Conservation (phyloP, 129 eudicot genomes). For the Flaveria ramosissima region DNA sequence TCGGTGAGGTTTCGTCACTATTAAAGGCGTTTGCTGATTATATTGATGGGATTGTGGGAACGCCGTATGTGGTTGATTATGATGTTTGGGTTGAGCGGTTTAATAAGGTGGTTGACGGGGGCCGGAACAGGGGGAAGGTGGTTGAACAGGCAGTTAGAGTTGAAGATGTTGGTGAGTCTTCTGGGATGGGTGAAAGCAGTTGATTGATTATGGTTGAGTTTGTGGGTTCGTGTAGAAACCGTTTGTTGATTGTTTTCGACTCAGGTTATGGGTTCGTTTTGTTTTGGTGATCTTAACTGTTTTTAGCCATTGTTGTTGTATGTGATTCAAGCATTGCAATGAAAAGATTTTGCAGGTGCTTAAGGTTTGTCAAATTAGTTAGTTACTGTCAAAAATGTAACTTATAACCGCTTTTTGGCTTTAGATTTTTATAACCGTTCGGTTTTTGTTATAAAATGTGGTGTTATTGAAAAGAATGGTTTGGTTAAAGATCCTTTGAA, state of each 20-base stretch:
- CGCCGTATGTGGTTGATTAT: constrained; percentile 76
- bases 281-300: constrained; percentile 13
- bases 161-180: constrained; percentile 64
- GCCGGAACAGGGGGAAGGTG: constrained; percentile 65
- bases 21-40: constrained; percentile 93
- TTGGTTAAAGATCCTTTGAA: too few species aligned
- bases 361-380: too few species aligned
- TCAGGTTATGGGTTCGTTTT: constrained; percentile 27
- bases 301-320: constrained; percentile 18
- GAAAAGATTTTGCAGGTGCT: constrained; percentile 15
- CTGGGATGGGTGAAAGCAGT: constrained; percentile 23
- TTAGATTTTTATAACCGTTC: too few species aligned
- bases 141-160: constrained; percentile 44
- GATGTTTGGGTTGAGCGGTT: constrained; percentile 77
- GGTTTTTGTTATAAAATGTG: too few species aligned
- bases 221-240: constrained; percentile 23
- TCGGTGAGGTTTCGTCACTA: constrained; percentile 70
- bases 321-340: constrained; percentile 19
- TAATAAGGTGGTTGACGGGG: constrained; percentile 57
- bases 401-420: too few species aligned
- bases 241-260: constrained; percentile 20
- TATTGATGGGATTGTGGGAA: constrained; percentile 71
- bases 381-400: too few species aligned
- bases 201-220: constrained; percentile 21
- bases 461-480: too few species aligned